Conservation (phyloP, 257 asterid species). For the Solanum peruvianum region DNA sequence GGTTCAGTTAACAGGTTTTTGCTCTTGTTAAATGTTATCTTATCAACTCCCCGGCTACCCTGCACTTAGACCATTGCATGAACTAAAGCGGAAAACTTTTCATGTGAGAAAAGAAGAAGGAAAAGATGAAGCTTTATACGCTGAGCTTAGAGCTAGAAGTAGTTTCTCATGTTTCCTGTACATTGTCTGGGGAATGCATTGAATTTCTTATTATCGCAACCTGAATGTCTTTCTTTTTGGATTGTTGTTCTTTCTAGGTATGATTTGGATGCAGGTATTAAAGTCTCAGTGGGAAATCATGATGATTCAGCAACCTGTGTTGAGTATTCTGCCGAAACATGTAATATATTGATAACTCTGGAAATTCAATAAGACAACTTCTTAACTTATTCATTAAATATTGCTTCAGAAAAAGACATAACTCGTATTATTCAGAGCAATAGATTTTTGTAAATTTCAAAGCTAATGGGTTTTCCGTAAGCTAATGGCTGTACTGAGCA, state of each 20-base stretch:
- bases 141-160: not conserved
- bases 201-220: not conserved
- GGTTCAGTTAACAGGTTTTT: constrained; percentile 71
- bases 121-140: not conserved
- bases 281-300: constrained; percentile 49
- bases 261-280: constrained; percentile 54
- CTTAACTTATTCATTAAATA: not conserved
- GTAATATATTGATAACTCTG: constrained; percentile 31
- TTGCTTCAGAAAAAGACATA: not conserved
- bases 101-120: not conserved
- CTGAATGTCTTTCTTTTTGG: not conserved
- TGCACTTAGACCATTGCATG: not conserved
- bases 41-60: not conserved
- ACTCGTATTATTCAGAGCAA: not conserved
- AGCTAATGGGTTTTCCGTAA: not conserved
- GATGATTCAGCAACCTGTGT: constrained; percentile 65
- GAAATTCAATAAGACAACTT: not conserved
- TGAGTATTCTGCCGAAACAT: constrained; percentile 60
- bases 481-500: not conserved
- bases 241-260: constrained; percentile 28
- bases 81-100: not conserved
- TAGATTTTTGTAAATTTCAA: not conserved
- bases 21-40: not conserved
- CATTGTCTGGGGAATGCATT: not conserved
- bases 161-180: not conserved